Evolutionary conservation across 2,329 filamentous ascomycete species (phyloP), one percentile per base, ranked within the genome.

Genomic region (Penicillium palitans): DNA sequence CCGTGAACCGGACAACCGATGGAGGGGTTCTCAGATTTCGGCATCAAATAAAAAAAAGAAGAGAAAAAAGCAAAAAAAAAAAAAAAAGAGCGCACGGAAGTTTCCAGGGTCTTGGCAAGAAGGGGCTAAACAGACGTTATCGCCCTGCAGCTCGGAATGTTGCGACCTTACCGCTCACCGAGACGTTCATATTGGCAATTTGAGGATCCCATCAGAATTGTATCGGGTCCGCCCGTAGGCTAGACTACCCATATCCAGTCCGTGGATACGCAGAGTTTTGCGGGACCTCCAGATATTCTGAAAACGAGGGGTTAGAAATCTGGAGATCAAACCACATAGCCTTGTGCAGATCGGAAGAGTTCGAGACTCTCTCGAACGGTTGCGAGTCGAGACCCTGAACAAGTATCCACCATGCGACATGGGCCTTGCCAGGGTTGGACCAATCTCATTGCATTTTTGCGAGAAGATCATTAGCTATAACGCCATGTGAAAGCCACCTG

Each of bases 41-140:
- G 44, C 17, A 47, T 13, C 21, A 21, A 46, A 33, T 35, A 7
- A 27, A 15, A 25, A 25, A 40, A 35, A 33, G 13, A 17, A 35
- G 7, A 7, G 13, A 21, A 10, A 47, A 27, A 39, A 6, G 15
- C 19, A 31, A 37, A 59, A 46, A 41, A 47, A 24, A 41, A 49
- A 5, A 4, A 9, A 19, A 58, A 58, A 63, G 58, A 58, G 59
- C 48, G 60, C 53, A 63, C 60, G 57, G 52, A 57, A 51, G 33
- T 50, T 40, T 50, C 25, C 51, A 45, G 49, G 47, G 39, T 61
- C 48, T 50, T 51, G 49, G 33, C 48, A 60, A 53, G 47, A 61
- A 51, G 60, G 60, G 61, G 45, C 39, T 47, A 58, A 66, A 61
- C 63, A 39, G 50, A 63, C 63, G 60, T 66, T 59, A 59, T 64